These are phyloP conservation scores for Usnea hakonensis DNA, from an alignment of 495 filamentous ascomycete species.

Conservation along the genomic window DNA sequence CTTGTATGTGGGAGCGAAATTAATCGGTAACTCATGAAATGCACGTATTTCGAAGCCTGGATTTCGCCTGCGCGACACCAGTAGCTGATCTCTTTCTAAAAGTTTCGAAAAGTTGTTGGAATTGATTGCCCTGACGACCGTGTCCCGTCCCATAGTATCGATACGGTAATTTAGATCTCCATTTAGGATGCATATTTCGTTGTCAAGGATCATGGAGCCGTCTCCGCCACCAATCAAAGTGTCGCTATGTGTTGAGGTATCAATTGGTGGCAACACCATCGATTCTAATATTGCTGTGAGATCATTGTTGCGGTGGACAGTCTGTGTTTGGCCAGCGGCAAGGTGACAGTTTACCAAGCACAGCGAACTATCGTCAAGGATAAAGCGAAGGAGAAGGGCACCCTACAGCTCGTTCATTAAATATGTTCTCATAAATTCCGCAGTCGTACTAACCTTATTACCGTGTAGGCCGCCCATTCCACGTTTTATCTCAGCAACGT, in stretches of 20 bases:
- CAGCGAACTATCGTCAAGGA: constrained; percentile 83
- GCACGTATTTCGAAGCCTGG: constrained; percentile 79
- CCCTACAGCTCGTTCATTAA: constrained; percentile 41
- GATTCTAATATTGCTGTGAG: constrained; percentile 84
- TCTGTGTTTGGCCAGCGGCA: constrained; percentile 85
- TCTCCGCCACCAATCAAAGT: constrained; percentile 86
- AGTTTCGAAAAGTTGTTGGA: constrained; percentile 76
- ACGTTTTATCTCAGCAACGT: constrained; percentile 78
- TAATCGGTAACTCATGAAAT: constrained; percentile 79
- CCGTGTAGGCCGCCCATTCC: constrained; percentile 91
- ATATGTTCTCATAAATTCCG: not conserved
- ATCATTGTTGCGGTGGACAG: constrained; percentile 85
- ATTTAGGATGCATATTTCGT: constrained; percentile 92
- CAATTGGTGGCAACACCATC: constrained; percentile 59
- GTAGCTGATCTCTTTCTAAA: constrained; percentile 89
- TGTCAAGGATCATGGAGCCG: constrained; percentile 91
- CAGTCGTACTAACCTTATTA: constrained; percentile 59
- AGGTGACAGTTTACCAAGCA: constrained; percentile 98
- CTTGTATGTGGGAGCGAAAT: constrained; percentile 94
- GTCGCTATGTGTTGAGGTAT: constrained; percentile 51
- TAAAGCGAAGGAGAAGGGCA: constrained; percentile 82
- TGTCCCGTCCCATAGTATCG: constrained; percentile 89
- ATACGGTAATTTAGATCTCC: constrained; percentile 98
- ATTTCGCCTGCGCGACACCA: constrained; percentile 77
- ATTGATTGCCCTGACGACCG: constrained; percentile 75